These are phyloP conservation scores for Fraxinus nigra DNA, from an alignment of 305 asterid genomes.

Conservation along the genomic window DNA sequence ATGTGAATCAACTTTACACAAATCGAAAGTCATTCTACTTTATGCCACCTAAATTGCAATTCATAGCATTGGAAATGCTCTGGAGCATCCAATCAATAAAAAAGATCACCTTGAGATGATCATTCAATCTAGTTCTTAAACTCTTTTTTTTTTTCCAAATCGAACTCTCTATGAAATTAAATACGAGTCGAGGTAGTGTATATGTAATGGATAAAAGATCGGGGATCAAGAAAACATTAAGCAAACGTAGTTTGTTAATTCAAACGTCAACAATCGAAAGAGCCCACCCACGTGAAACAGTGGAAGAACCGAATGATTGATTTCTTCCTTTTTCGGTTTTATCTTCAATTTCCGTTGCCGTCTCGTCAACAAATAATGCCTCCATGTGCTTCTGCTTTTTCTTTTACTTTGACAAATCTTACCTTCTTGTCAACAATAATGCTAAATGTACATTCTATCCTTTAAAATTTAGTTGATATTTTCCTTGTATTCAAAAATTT, in stretches of 20 bases:
- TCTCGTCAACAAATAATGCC: conserved; percentile 7
- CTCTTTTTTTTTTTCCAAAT: no score
- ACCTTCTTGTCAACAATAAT: no score
- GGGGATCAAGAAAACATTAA: neutral
- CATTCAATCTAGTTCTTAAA: neutral
- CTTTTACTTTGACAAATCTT: neutral
- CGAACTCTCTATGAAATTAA: no score
- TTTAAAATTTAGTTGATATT: no score
- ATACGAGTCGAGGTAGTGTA: neutral
- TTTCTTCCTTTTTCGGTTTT: neutral
- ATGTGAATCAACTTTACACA: no score
- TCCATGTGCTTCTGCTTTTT: conserved; percentile 24
- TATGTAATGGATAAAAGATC: neutral
- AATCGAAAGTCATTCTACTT: no score
- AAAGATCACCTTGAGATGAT: neutral
- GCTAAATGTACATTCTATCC: no score
- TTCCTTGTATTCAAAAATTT: no score
- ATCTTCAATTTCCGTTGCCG: neutral
- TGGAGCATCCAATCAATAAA: neutral
- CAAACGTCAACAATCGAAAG: conserved; percentile 7
- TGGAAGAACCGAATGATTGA: neutral
- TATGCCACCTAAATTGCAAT: no score
- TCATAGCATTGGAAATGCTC: no score
- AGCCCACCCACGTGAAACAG: conserved; percentile 22
- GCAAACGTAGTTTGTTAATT: neutral